Evolutionary conservation across 1,284 basidiomycete species (phyloP), one percentile per base, ranked within the genome.

Genomic region (Cystobasidium slooffiae): DNA sequence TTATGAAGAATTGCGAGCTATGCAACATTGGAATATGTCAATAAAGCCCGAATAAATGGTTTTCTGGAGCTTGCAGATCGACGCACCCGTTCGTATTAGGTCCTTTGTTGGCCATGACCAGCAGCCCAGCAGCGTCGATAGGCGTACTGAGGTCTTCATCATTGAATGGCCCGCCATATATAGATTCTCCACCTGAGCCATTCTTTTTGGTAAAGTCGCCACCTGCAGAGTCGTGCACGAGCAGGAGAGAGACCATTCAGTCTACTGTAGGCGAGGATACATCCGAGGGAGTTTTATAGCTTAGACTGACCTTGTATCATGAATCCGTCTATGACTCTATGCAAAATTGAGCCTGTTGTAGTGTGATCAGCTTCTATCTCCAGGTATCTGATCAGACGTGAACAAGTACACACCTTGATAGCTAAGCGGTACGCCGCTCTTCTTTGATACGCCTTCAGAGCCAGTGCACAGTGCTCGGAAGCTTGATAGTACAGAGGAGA

Each of bases 391-490:
- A 18, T 9, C 16, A 49, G 46, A 55, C 59, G 72, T 80, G 80
- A 63, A 81, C 80, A 37, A 68, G 61, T 49, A 77, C 78, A 20
- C 31, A 58, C 88, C 88, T 82, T 91, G 92, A 87, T 94, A 97
- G 82, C 90, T 90, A 3, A 96, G 85, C 3, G 90, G 88, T 14
- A 87, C 83, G 58, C 89, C 87, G 0, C 88, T 87, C 43, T 86
- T 81, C 1, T 84, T 83, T 0, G 89, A 91, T 0, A 89, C 80
- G 16, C 93, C 92, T 80, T 89, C 90, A 81, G 94, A 91, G 14
- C 93, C 94, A 0, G 93, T 95, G 81, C 91, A 94, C 74, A 97
- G 84, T 10, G 89, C 89, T 59, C 93, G 88, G 81, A 97, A 97
- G 84, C 92, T 93, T 78, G 6, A 9, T 18, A 12, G 7, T 12